Evolutionary conservation across 768 basidiomycete species (phyloP).

Genomic region (Suillus luteus): DNA sequence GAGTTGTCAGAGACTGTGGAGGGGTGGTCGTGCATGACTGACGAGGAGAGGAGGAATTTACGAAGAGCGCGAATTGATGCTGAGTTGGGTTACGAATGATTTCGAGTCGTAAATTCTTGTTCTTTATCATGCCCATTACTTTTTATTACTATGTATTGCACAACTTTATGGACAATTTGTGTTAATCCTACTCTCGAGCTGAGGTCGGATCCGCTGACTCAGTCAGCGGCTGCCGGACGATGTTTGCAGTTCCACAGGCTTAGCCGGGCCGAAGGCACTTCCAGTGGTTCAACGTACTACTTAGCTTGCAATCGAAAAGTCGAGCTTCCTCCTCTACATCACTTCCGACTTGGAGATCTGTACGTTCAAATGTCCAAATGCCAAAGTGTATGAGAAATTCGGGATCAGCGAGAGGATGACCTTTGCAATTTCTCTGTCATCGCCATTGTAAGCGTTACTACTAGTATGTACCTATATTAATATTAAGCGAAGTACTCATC

Average conservation of each 20-base stretch:
- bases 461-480: not conserved
- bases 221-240: too few relatives aligned
- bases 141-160: not conserved
- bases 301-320: not conserved
- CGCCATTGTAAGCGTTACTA: not conserved
- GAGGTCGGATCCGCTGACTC: not conserved
- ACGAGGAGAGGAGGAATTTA: slow-evolving; percentile 50
- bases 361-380: not conserved
- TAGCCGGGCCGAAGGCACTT: not conserved
- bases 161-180: not conserved
- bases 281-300: too few relatives aligned
- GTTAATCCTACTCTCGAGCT: too few relatives aligned
- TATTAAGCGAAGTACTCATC: not conserved
- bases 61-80: slow-evolving; percentile 62
- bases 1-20: slow-evolving; percentile 74
- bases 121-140: not conserved
- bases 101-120: not conserved
- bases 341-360: not conserved
- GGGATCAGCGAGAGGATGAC: not conserved
- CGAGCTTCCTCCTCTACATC: not conserved
- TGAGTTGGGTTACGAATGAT: slow-evolving; percentile 60
- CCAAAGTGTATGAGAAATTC: not conserved
- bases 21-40: slow-evolving; percentile 51
- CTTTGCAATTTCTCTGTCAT: not conserved
- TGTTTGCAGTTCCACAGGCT: too few relatives aligned